Conservation (phyloP, 2,329 filamentous ascomycete species). For the Exophiala bonariae region DNA sequence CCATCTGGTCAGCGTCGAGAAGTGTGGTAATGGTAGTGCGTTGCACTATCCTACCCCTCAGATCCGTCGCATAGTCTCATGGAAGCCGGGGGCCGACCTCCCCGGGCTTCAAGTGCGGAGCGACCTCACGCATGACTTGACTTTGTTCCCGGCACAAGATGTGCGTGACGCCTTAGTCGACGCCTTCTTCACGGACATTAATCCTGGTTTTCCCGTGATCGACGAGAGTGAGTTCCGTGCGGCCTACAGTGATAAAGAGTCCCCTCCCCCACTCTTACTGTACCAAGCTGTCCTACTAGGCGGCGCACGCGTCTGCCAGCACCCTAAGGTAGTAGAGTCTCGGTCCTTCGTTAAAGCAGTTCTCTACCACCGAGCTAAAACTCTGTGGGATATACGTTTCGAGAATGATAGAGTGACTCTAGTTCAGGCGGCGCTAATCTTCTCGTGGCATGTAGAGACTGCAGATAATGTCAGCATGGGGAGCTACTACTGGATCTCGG, state of each 20-base stretch:
- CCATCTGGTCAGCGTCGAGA: slow-evolving; percentile 1
- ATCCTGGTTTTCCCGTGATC: slow-evolving; percentile 53
- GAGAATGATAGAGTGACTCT: slow-evolving; percentile 31
- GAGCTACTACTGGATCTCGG: slow-evolving; percentile 31
- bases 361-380: slow-evolving; percentile 30
- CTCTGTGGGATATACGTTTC: slow-evolving; percentile 31
- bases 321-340: slow-evolving; percentile 27
- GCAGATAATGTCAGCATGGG: slow-evolving; percentile 26
- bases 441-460: slow-evolving; percentile 31
- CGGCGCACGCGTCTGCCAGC: slow-evolving; percentile 28
- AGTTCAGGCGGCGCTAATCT: slow-evolving; percentile 31
- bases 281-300: slow-evolving; percentile 32
- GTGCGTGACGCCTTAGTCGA: slow-evolving; percentile 44
- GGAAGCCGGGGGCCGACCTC: neutral
- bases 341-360: slow-evolving; percentile 27
- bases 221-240: slow-evolving; percentile 55
- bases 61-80: neutral
- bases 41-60: neutral
- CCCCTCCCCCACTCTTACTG: slow-evolving; percentile 30
- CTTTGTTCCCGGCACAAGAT: neutral
- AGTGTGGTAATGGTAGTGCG: neutral
- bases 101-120: neutral
- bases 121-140: neutral
- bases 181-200: slow-evolving; percentile 53
- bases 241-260: slow-evolving; percentile 51